Percentiles rank a stretch among this genome's conserved stretches.
Conservation (phyloP, 2,329 filamentous ascomycete species). For the Fusarium luffae region DNA sequence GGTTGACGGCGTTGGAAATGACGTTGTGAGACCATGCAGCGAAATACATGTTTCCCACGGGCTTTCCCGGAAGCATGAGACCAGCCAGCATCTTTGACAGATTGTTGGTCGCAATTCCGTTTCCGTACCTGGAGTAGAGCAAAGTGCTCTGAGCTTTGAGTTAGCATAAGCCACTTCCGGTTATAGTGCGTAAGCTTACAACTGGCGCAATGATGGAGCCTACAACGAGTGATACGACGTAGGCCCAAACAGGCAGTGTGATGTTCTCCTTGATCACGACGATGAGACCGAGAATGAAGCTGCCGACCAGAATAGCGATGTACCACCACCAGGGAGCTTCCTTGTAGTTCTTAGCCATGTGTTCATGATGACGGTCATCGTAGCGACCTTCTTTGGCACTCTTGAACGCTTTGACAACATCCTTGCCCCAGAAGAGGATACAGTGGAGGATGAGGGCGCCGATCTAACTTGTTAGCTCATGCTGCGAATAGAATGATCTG, state of each 20-base stretch:
- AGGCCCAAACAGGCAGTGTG: constrained; percentile 60
- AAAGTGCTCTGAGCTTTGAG: constrained; percentile 57
- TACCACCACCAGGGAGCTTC: constrained; percentile 64
- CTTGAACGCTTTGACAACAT: constrained; percentile 60
- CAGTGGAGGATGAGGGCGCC: constrained; percentile 65
- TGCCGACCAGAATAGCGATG: constrained; percentile 52
- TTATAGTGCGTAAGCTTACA: constrained; percentile 44
- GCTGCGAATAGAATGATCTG: fast-evolving
- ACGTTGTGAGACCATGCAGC: constrained; percentile 69
- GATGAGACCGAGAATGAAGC: constrained; percentile 59
- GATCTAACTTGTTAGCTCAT: constrained; percentile 56
- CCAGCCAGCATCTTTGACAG: constrained; percentile 68
- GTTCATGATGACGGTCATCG: constrained; percentile 62
- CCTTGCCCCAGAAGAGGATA: constrained; percentile 65
- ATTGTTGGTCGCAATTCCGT: constrained; percentile 68
- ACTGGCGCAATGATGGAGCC: constrained; percentile 63
- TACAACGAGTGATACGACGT: constrained; percentile 57
- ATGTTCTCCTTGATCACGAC: constrained; percentile 59
- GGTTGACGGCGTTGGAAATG: constrained; percentile 60
- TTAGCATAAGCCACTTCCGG: fast-evolving
- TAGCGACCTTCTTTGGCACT: constrained; percentile 56
- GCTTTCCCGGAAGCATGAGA: constrained; percentile 60
- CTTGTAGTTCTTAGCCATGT: constrained; percentile 65
- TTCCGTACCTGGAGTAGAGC: constrained; percentile 64
- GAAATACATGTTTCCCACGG: constrained; percentile 68